These are phyloP conservation scores for Epithele typhae DNA, from an alignment of 768 basidiomycete species.

Conservation along the genomic window DNA sequence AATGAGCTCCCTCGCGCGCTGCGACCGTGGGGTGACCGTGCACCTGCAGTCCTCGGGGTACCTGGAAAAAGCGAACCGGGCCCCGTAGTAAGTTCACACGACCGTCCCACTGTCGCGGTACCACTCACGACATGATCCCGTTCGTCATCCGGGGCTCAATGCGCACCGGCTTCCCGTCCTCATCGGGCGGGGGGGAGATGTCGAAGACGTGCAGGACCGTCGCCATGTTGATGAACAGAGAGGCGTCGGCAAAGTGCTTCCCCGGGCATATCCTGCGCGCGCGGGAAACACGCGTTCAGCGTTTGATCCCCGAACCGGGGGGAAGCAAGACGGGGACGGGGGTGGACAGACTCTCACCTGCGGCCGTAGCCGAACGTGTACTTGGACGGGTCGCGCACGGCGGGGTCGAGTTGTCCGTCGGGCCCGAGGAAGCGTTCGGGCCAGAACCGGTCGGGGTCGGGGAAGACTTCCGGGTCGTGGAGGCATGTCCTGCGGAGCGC, in stretches of 20 bases:
- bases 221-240: constrained; percentile 13
- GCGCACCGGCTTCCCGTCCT: neutral
- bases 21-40: constrained; percentile 8
- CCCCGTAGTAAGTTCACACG: neutral
- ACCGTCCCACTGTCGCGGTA: neutral
- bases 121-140: neutral
- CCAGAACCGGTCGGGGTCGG: constrained; percentile 72
- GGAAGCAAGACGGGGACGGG: too few species aligned
- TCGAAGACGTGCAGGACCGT: constrained; percentile 10
- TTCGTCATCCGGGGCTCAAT: neutral
- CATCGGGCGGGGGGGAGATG: constrained; percentile 7
- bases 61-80: too few species aligned
- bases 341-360: constrained; percentile 1
- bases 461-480: constrained; percentile 84
- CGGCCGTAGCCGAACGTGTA: constrained; percentile 25
- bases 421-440: constrained; percentile 67
- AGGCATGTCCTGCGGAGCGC: constrained; percentile 42
- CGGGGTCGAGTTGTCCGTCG: constrained; percentile 61
- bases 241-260: constrained; percentile 6
- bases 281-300: neutral
- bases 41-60: constrained; percentile 9
- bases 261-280: constrained; percentile 8
- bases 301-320: too few species aligned
- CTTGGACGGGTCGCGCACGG: constrained; percentile 18
- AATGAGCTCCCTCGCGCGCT: neutral